Evolutionary conservation across 495 filamentous ascomycete species (phyloP).

Genomic region (Penicillium parvum): DNA sequence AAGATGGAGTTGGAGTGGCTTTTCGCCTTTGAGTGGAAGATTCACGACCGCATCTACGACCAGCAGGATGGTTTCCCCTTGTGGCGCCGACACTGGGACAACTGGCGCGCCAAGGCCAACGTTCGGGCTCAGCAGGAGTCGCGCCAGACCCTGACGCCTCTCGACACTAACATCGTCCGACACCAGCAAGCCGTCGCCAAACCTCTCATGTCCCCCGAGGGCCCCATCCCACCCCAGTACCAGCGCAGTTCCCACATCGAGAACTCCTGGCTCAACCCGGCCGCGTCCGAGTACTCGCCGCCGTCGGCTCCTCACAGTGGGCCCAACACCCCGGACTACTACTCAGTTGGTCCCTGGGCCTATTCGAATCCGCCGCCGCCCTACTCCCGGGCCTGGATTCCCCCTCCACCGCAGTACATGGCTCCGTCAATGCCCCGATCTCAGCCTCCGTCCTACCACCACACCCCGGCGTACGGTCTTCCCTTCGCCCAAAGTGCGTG

Average conservation of each 20-base stretch:
- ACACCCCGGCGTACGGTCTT: conserved; percentile 48
- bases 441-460: conserved; percentile 50
- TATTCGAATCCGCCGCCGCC: conserved; percentile 51
- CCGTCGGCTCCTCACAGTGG: conserved; percentile 66
- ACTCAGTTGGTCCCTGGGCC: conserved; percentile 51
- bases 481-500: conserved; percentile 56
- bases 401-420: conserved; percentile 47
- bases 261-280: conserved; percentile 49
- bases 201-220: conserved; percentile 47
- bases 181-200: conserved; percentile 38
- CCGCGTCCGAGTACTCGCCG: conserved; percentile 59
- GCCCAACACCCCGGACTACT: conserved; percentile 57
- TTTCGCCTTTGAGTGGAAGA: conserved; percentile 72
- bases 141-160: conserved; percentile 58
- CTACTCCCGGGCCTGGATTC: conserved; percentile 39
- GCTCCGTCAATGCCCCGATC: conserved; percentile 37
- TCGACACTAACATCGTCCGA: conserved; percentile 62
- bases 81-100: conserved; percentile 82
- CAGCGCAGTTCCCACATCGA: conserved; percentile 47
- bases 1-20: conserved; percentile 91
- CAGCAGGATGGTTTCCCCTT: conserved; percentile 73
- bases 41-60: conserved; percentile 82
- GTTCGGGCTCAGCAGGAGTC: conserved; percentile 50
- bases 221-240: conserved; percentile 48
- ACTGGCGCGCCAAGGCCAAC: conserved; percentile 63